These are phyloP conservation scores for Boletus barrowsii DNA, from an alignment of 768 basidiomycete species.

Conservation along the genomic window DNA sequence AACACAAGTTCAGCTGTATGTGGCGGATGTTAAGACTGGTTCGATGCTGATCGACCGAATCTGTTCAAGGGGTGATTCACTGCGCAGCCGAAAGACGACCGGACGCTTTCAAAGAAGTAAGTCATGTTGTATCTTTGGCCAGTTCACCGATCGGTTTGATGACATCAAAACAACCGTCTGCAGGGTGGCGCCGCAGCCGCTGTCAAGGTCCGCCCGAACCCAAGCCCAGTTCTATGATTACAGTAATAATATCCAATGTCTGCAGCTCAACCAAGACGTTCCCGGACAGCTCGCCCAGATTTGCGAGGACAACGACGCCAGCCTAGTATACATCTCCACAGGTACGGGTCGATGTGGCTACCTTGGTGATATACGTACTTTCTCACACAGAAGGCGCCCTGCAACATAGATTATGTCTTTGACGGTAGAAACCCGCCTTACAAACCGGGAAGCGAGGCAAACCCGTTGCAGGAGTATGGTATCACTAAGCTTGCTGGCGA, in stretches of 20 bases:
- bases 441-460: slow-evolving; percentile 63
- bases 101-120: slow-evolving; percentile 87
- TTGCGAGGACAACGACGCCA: slow-evolving; percentile 58
- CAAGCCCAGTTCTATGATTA: background rate
- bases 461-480: slow-evolving; percentile 89
- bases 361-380: background rate
- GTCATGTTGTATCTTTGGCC: slow-evolving; percentile 10
- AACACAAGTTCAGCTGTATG: slow-evolving; percentile 70
- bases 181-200: slow-evolving; percentile 62
- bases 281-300: slow-evolving; percentile 70
- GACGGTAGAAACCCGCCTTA: slow-evolving; percentile 93
- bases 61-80: slow-evolving; percentile 74
- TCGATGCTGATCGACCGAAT: slow-evolving; percentile 3
- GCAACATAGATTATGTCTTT: slow-evolving; percentile 82
- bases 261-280: slow-evolving; percentile 76
- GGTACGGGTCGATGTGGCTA: slow-evolving; percentile 38
- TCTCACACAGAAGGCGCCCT: slow-evolving; percentile 8
- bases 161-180: background rate
- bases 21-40: slow-evolving; percentile 5
- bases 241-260: background rate
- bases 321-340: slow-evolving; percentile 89
- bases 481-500: slow-evolving; percentile 87
- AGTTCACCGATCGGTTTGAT: background rate
- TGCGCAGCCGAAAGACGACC: slow-evolving; percentile 94
- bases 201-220: slow-evolving; percentile 44